Conservation (phyloP, 1,284 basidiomycete genomes). For the Cryptococcus sp. region DNA sequence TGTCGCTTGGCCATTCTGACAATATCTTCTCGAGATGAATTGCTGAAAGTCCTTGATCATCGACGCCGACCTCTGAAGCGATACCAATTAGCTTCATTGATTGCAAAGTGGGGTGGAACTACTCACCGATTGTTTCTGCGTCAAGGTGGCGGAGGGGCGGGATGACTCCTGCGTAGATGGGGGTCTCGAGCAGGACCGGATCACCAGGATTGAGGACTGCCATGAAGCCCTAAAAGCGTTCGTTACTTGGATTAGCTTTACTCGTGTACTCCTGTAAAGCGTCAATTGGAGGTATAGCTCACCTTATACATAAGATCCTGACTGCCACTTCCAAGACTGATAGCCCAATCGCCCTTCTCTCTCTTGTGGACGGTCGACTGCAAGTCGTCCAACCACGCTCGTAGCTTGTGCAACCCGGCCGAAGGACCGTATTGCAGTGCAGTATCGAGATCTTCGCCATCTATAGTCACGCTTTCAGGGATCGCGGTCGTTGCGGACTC, state of each 20-base stretch:
- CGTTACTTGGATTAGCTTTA: background rate
- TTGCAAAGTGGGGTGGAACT: too few relatives aligned
- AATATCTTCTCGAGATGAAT: slow-evolving; percentile 66
- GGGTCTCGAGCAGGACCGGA: slow-evolving; percentile 77
- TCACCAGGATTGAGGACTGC: slow-evolving; percentile 77
- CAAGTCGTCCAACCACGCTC: slow-evolving; percentile 67
- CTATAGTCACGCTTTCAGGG: slow-evolving; percentile 58
- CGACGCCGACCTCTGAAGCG: slow-evolving; percentile 71
- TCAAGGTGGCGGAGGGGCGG: slow-evolving; percentile 41
- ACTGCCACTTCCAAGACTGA: slow-evolving; percentile 78
- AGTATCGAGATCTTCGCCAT: slow-evolving; percentile 61
- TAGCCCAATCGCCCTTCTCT: slow-evolving; percentile 63
- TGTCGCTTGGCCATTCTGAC: slow-evolving; percentile 71
- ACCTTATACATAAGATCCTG: slow-evolving; percentile 89
- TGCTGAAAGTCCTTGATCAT: slow-evolving; percentile 72
- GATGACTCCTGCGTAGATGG: slow-evolving; percentile 69
- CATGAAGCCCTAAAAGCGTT: slow-evolving; percentile 55
- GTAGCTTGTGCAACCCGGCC: slow-evolving; percentile 65
- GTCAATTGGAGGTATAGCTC: slow-evolving; percentile 11
- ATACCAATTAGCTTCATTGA: background rate
- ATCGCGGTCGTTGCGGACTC: slow-evolving; percentile 53
- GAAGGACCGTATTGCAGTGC: slow-evolving; percentile 79
- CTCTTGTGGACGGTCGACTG: slow-evolving; percentile 65
- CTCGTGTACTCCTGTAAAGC: background rate
- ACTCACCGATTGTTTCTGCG: slow-evolving; percentile 64